A percentile compares a stretch with the other conserved stretches of the same genome.
phyloP scores from a whole-genome alignment of 1,284 basidiomycete genomes.

The Inonotus hispidus region DNA sequence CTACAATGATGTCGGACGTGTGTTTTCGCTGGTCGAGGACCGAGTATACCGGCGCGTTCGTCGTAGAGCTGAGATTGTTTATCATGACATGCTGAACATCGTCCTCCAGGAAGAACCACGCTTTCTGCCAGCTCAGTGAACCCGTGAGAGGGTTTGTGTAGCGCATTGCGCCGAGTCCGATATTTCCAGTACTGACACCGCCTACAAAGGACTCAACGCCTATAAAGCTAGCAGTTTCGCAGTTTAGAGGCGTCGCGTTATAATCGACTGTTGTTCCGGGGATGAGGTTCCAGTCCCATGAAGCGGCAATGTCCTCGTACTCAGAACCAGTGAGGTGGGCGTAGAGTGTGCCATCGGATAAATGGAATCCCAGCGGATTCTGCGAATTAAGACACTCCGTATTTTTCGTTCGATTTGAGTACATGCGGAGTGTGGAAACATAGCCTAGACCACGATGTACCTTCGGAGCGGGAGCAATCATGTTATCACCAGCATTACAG shows the following conservation, averaged over 20 bases:
- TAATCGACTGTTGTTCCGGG: slow-evolving; percentile 65
- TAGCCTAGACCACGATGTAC: slow-evolving; percentile 56
- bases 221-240: slow-evolving; percentile 33
- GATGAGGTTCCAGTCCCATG: slow-evolving; percentile 71
- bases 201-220: slow-evolving; percentile 58
- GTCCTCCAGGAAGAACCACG: slow-evolving; percentile 65
- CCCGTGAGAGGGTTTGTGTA: slow-evolving; percentile 56
- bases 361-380: slow-evolving; percentile 63
- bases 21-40: slow-evolving; percentile 60
- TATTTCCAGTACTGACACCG: slow-evolving; percentile 49
- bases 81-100: slow-evolving; percentile 60
- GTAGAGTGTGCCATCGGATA: slow-evolving; percentile 59
- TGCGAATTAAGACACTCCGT: slow-evolving; percentile 61
- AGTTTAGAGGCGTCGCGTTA: slow-evolving; percentile 43
- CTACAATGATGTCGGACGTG: slow-evolving; percentile 38
- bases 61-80: slow-evolving; percentile 41
- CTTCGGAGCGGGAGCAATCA: slow-evolving; percentile 26
- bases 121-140: slow-evolving; percentile 58
- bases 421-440: slow-evolving; percentile 60
- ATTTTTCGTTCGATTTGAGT: slow-evolving; percentile 54
- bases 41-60: slow-evolving; percentile 46
- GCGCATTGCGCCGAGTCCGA: slow-evolving; percentile 54
- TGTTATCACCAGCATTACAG: not conserved
- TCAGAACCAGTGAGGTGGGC: slow-evolving; percentile 60
- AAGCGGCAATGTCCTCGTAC: slow-evolving; percentile 62